phyloP scores from a whole-genome alignment of 1,284 basidiomycete species.

The Trichosporon faecale region DNA sequence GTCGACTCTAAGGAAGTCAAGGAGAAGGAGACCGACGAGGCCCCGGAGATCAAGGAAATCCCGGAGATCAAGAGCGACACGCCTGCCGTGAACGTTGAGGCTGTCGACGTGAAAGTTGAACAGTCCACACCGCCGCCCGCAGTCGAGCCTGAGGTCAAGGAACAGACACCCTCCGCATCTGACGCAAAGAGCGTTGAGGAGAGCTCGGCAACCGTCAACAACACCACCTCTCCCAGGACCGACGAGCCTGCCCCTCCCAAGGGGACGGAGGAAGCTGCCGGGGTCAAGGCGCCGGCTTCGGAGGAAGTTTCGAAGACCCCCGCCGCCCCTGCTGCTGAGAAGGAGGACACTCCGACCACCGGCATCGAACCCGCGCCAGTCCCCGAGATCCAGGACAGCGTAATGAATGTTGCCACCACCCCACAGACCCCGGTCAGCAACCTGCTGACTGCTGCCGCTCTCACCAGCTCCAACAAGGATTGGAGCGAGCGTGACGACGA shows the following conservation, averaged over 20 bases:
- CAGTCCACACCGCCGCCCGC: neutral
- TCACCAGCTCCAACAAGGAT: constrained; percentile 5
- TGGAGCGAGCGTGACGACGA: constrained; percentile 6
- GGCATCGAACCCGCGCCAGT: neutral
- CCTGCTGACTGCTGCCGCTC: neutral
- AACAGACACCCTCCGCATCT: neutral
- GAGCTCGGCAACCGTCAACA: neutral
- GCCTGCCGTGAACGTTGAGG: neutral
- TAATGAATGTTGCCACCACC: neutral
- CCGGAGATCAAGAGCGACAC: neutral
- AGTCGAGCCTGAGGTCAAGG: neutral
- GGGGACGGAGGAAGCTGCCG: neutral
- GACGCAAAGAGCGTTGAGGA: neutral
- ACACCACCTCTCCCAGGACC: neutral
- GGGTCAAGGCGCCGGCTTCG: neutral
- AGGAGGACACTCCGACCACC: neutral
- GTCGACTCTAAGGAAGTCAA: neutral
- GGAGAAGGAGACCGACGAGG: neutral
- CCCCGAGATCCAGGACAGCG: neutral
- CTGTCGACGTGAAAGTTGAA: neutral
- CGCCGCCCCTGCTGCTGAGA: neutral
- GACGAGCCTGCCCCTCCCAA: neutral
- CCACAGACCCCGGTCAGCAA: neutral
- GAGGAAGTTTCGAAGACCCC: neutral
- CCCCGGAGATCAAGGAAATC: neutral